Evolutionary conservation across 305 asterid species (phyloP).

Genomic region (Ajuga reptans): DNA sequence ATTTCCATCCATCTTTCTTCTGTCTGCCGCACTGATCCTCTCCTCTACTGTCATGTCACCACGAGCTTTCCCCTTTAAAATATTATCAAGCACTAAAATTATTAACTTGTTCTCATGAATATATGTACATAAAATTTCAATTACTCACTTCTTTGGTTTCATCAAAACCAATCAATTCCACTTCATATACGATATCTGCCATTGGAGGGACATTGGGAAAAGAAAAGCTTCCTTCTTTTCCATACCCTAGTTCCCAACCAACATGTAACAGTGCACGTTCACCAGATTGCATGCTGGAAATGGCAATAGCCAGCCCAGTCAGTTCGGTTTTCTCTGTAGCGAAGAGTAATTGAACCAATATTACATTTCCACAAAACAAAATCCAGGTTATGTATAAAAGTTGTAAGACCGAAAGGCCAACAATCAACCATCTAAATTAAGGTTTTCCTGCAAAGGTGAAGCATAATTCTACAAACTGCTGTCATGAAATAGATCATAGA

Average conservation of each 20-base stretch:
- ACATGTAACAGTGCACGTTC: slow-evolving; percentile 79
- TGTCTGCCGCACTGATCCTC: slow-evolving; percentile 86
- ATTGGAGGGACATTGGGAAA: slow-evolving; percentile 95
- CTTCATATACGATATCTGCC: slow-evolving; percentile 83
- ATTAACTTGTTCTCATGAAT: slow-evolving; percentile 1
- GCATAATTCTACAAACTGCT: not conserved
- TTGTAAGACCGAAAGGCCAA: not conserved
- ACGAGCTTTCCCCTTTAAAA: slow-evolving; percentile 77
- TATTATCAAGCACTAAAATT: slow-evolving; percentile 19
- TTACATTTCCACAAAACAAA: slow-evolving; percentile 13
- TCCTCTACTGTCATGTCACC: slow-evolving; percentile 98
- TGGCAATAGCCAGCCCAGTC: slow-evolving; percentile 79
- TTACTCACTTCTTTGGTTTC: slow-evolving; percentile 80
- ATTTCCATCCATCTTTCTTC: slow-evolving; percentile 97
- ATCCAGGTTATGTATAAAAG: not conserved
- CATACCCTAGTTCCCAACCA: slow-evolving; percentile 92
- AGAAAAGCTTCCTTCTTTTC: slow-evolving; percentile 92
- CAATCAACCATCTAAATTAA: not conserved
- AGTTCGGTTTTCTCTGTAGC: slow-evolving; percentile 75
- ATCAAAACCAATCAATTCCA: slow-evolving; percentile 91
- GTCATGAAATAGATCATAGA: not conserved
- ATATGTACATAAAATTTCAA: slow-evolving; percentile 3
- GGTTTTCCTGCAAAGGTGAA: not conserved
- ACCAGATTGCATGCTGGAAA: slow-evolving; percentile 80
- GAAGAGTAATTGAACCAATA: slow-evolving; percentile 16